Percentiles rank a stretch among this genome's conserved stretches.
phyloP scores from a whole-genome alignment of 2,329 filamentous ascomycete genomes.

The Xylariaceae sp. region DNA sequence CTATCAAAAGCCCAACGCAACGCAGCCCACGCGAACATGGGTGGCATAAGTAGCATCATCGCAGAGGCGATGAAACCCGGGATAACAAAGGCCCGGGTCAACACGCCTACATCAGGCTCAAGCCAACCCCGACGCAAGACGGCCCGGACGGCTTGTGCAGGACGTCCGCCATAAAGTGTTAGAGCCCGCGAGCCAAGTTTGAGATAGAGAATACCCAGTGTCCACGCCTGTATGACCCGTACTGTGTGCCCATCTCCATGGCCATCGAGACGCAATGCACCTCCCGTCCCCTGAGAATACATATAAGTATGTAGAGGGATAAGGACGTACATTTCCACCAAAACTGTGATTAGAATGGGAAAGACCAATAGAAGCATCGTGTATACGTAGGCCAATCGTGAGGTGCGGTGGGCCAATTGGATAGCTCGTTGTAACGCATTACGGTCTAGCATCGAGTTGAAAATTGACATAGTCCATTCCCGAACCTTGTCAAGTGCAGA shows the following conservation, averaged over 20 bases:
- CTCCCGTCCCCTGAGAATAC: constrained; percentile 45
- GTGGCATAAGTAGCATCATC: constrained; percentile 69
- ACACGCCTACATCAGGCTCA: constrained; percentile 76
- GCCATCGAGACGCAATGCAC: constrained; percentile 39
- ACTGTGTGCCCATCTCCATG: constrained; percentile 67
- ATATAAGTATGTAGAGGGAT: constrained; percentile 86
- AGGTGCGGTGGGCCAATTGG: constrained; percentile 42
- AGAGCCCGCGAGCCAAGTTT: constrained; percentile 78
- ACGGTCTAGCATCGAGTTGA: constrained; percentile 41
- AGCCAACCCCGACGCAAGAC: constrained; percentile 79
- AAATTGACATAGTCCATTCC: constrained; percentile 39
- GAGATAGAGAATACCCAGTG: constrained; percentile 86
- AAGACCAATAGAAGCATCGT: constrained; percentile 77
- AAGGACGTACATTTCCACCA: constrained; percentile 88
- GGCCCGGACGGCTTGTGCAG: constrained; percentile 75
- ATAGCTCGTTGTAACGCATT: constrained; percentile 42
- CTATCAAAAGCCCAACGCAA: constrained; percentile 45
- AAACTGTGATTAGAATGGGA: constrained; percentile 77
- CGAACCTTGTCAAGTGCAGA: constrained; percentile 45
- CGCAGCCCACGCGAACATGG: constrained; percentile 60
- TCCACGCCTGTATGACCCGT: constrained; percentile 92
- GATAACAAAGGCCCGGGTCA: constrained; percentile 86
- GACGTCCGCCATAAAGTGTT: constrained; percentile 70
- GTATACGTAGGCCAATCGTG: constrained; percentile 75
- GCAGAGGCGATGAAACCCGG: constrained; percentile 70